Evolutionary conservation across 441 rosid genomes (phyloP), one percentile per base, ranked within the genome.

Genomic region (Biscutella laevigata): DNA sequence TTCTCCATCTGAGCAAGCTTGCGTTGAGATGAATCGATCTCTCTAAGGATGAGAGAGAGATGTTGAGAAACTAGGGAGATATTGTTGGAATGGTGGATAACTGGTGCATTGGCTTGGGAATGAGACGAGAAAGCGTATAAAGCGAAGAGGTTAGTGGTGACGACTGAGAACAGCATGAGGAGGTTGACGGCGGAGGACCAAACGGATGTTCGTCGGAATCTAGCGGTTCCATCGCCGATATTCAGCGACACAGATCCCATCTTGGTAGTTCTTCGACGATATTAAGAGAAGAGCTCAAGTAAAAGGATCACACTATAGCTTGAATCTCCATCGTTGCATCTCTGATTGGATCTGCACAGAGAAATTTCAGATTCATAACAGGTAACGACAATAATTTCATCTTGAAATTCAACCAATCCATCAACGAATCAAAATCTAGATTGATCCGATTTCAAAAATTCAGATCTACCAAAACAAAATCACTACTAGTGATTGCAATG

Each of bases 1-100:
- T 91, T 91, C 71, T 91, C 95, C 67, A 91, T 83, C 76, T 67
- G 77, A 50, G 95, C 81, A 24, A 91, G 98, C 72, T 82, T 83
- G 30, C 66, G 84, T 41, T 92, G 98, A 2, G 95, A 92, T 6
- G 88, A 75, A 37, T 79, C 94, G 68, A 92, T 92, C 74, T 92
- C 94, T 39, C 61, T 62, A 19, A 92, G 77, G 64, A 92, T 92
- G 22, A 80, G 62, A 19, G 98, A 72, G 70, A 92, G 88, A 10
- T 88, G 94, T 34, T 92, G 82, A 27, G 96, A 88, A 70, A 92
- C 78, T 53, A 92, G 68, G 37, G 94, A 78, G 67, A 92, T 72
- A 71, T 84, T 86, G 66, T 69, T 74, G 63, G 71, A 70, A 29
- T 60, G 21, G 58, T 59, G 58, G 60, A 41, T 37, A 4, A 50